phyloP scores from a whole-genome alignment of 2,329 filamentous ascomycete species.

The Magnaporthales sp. region DNA sequence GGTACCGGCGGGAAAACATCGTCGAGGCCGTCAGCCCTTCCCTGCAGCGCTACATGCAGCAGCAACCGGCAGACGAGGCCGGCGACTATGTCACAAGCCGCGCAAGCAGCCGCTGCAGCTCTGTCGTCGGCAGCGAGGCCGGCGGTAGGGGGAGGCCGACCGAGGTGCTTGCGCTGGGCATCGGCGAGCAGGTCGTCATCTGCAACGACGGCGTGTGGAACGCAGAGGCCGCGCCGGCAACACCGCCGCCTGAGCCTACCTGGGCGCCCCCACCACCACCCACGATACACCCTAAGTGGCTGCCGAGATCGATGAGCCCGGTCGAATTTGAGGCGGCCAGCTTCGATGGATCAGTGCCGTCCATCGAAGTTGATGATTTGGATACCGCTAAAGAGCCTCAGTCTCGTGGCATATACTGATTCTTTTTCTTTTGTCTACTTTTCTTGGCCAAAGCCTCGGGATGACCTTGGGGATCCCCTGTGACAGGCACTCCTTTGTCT shows the following conservation, averaged over 20 bases:
- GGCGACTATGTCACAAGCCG: not conserved
- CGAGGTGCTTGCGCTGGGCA: conserved; percentile 30
- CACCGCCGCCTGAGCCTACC: not conserved
- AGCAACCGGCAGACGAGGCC: not conserved
- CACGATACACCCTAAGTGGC: not conserved
- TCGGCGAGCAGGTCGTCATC: conserved; percentile 33
- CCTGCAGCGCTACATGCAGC: conserved; percentile 8
- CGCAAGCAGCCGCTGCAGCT: not conserved
- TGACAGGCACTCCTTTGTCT: not conserved
- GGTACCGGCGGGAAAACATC: conserved; percentile 36
- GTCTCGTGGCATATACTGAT: not conserved
- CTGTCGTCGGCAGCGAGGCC: conserved; percentile 1
- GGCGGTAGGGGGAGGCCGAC: conserved; percentile 18
- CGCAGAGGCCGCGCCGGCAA: conserved; percentile 2
- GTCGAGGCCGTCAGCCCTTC: conserved; percentile 10
- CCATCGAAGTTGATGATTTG: not conserved
- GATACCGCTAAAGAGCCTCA: not conserved
- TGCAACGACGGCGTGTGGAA: conserved; percentile 28
- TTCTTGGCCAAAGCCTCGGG: not conserved
- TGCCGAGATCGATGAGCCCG: not conserved
- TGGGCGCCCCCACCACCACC: not conserved
- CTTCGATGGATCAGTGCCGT: not conserved
- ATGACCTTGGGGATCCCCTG: not conserved
- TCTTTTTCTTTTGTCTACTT: not conserved
- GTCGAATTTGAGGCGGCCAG: not conserved